Percentiles rank a stretch among this genome's conserved stretches.
Conservation (phyloP, 148 eudicot genomes). For the Fagopyrum tataricum region DNA sequence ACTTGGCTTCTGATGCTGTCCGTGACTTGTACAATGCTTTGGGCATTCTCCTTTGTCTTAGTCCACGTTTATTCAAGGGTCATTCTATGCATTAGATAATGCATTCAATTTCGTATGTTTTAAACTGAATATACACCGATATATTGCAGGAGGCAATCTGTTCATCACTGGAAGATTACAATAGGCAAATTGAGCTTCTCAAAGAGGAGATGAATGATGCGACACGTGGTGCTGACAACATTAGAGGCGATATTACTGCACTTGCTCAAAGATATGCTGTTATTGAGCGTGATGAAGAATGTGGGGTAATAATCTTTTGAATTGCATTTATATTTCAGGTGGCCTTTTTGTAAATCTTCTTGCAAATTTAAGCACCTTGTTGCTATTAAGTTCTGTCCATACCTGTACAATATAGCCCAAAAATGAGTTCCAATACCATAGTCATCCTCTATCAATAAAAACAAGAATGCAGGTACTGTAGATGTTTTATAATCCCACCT, state of each 20-base stretch:
- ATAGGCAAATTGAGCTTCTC: slow-evolving; percentile 85
- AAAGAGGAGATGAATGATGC: slow-evolving; percentile 99
- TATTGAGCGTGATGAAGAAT: slow-evolving; percentile 87
- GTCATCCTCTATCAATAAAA: not conserved
- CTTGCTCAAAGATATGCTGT: slow-evolving; percentile 96
- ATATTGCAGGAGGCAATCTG: slow-evolving; percentile 85
- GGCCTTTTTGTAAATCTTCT: not conserved
- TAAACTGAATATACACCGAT: slow-evolving; percentile 1
- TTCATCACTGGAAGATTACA: slow-evolving; percentile 93
- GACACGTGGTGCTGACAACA: slow-evolving; percentile 92
- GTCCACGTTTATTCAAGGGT: not conserved
- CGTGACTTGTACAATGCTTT: not conserved
- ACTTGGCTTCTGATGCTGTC: not conserved
- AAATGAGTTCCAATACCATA: not conserved
- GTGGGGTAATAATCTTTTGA: slow-evolving; percentile 58
- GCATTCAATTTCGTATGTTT: not conserved
- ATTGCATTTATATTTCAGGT: not conserved
- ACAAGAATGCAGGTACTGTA: not conserved
- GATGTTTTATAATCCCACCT: not conserved
- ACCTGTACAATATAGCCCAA: not conserved
- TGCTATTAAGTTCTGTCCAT: not conserved
- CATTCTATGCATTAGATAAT: not conserved
- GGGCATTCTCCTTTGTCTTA: not conserved
- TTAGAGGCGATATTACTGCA: slow-evolving; percentile 92
- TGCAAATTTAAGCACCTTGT: not conserved